A percentile compares a stretch with the other conserved stretches of the same genome.
Conservation (phyloP, 2,329 filamentous ascomycete genomes). For the Cytospora paraplurivora region DNA sequence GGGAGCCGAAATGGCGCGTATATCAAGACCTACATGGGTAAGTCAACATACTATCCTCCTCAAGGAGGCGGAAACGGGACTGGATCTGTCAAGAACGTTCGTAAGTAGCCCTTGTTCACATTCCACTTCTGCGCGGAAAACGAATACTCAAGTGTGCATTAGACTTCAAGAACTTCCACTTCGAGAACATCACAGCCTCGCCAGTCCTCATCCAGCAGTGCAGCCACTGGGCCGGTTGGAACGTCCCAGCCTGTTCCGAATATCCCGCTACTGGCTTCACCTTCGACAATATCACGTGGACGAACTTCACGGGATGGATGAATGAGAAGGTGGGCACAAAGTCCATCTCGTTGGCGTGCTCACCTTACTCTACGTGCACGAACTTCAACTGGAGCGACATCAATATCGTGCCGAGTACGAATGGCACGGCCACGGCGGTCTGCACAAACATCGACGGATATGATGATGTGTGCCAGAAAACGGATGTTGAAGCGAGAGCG, state of each 20-base stretch:
- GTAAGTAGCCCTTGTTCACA: background rate
- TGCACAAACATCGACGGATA: conserved; percentile 20
- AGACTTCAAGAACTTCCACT: conserved; percentile 18
- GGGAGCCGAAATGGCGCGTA: conserved; percentile 18
- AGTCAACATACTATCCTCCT: conserved; percentile 18
- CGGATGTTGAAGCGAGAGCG: too few relatives aligned
- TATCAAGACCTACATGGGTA: conserved; percentile 21
- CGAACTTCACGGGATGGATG: conserved; percentile 22
- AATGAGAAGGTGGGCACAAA: conserved; percentile 10
- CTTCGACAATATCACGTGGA: conserved; percentile 16
- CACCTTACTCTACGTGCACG: conserved; percentile 8
- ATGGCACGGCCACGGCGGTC: conserved; percentile 4
- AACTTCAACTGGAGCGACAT: conserved; percentile 9
- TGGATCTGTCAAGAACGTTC: conserved; percentile 16
- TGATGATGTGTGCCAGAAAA: conserved; percentile 6
- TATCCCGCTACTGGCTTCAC: conserved; percentile 15
- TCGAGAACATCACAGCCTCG: conserved; percentile 19
- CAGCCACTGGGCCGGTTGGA: conserved; percentile 16
- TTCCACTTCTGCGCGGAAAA: background rate
- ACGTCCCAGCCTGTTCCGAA: conserved; percentile 12
- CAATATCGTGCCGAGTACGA: background rate
- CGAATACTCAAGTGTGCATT: background rate
- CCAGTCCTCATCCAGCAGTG: conserved; percentile 18
- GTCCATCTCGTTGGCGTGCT: conserved; percentile 13
- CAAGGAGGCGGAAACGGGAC: conserved; percentile 20